Base-by-base conservation (phyloP, 139 green algal genomes). In the Closterium sp. region DNA sequence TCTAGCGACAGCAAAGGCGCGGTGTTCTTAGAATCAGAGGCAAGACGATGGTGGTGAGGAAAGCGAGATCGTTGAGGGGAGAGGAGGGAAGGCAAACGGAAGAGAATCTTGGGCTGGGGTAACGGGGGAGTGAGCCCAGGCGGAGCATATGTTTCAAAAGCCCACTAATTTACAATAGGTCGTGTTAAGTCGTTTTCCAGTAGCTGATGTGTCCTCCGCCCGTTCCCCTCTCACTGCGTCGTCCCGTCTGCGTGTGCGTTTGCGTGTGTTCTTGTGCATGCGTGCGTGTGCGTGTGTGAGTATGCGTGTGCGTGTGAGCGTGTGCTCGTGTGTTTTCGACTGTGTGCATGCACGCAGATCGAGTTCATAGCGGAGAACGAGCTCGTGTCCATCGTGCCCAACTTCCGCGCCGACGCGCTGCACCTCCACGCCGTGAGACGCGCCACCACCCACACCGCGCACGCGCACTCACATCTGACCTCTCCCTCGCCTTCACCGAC, bases 351-450 rank as follows among this genome's bases (percentile, higher is more conserved):
- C 17, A 88, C 30, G n/a, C 88, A 99, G 97, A 94, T 99, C 11
- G 97, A 99, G 94, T 98, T 98, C 90, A 97, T 97, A 70, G 97
- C 97, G 0, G 96, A 98, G 89, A 96, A 99, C 84, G 97, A 98
- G 88, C 84, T 96, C 11, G 91, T 98, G 7, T 95, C 92, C 7
- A 97, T 99, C 24, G 92, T 98, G 0, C 97, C 97, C 21, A 98
- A 98, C 92, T 98, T 98, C 92, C 97, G 95, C 2, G 89, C 98
- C 11, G 93, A 95, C 31, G 91, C 91, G n/a, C 88, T 91, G 38
- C 87, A 13, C 28, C 89, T 93, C 62, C 45, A 91, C 32, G 19
- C 28, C 87, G 88, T 91, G 34, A 91, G 88, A 27, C 17, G 62
- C 62, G 62, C 62, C 27, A 79, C 62, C 62, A 27, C 62, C 38